Evolutionary conservation across 2,329 filamentous ascomycete genomes (phyloP).

Genomic region (Fusarium coicis): DNA sequence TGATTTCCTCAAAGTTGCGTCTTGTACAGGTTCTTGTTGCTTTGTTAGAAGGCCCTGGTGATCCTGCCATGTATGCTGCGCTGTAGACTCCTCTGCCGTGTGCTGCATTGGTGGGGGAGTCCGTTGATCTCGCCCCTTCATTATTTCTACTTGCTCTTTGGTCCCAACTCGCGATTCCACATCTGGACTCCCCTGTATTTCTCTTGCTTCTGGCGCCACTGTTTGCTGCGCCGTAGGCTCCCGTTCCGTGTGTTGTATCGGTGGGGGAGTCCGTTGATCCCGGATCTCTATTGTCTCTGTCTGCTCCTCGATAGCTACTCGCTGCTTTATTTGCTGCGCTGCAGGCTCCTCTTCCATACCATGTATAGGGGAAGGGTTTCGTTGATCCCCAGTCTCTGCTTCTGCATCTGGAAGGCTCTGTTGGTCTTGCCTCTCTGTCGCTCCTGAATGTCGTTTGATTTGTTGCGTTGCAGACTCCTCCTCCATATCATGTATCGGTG

Average conservation of each 20-base stretch:
- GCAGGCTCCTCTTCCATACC: neutral
- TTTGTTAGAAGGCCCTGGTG: no score
- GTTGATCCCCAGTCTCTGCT: neutral
- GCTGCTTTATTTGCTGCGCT: neutral
- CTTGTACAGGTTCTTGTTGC: no score
- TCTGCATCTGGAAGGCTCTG: neutral
- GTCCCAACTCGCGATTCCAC: no score
- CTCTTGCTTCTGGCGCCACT: neutral
- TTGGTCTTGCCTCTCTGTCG: neutral
- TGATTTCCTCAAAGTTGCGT: no score
- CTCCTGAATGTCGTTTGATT: neutral
- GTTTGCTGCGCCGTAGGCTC: neutral
- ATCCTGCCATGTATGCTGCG: neutral
- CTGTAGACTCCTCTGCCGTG: neutral
- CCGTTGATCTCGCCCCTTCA: neutral
- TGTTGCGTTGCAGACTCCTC: neutral
- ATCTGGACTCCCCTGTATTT: no score
- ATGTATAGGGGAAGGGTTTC: neutral
- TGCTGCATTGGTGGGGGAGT: neutral
- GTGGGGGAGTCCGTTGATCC: neutral
- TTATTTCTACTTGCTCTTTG: no score
- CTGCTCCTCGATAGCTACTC: neutral
- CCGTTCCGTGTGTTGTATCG: neutral
- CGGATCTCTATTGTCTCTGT: neutral
- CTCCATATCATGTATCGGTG: neutral